Base-by-base conservation (phyloP, 2,329 filamentous ascomycete species). In the Aspergillus jensenii region DNA sequence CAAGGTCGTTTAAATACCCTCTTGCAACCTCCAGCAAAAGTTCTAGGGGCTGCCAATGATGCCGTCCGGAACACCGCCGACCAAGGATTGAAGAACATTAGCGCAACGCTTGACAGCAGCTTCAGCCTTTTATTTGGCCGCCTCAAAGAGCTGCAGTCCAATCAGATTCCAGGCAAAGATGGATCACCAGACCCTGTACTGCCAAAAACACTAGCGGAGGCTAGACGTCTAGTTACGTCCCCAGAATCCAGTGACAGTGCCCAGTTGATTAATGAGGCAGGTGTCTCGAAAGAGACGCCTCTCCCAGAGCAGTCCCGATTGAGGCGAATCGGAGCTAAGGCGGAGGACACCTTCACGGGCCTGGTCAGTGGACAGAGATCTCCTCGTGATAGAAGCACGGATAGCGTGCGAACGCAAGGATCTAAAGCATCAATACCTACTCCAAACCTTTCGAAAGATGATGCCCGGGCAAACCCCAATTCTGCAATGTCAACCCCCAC, bases 121-220 rank as follows among this genome's bases (percentile, higher is more conserved):
- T 96, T 97, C 77, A 95, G 92, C 59, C 96, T 98, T 71, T 79
- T 99, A 23, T 86, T 99, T 55, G 93, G 93, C 15, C 90, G 92
- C 65, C 81, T 97, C 19, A 91, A 90, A 61, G 92, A 96, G 59
- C 64, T 77, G 49, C 76, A 78, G 52, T 72, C 81, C 54, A 87
- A 65, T 77, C 85, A 73, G 68, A 74, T 61, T 68, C 70, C 70
- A 73, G 81, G 65, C 67, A 76, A 66, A 65, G 67, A 71, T 17
- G 68, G 68, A n/a, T 55, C 54, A 17, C 55, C 55, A 37, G 66
- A 56, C 21, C 76, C 86, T 6, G 70, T 81, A 41, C 82, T 96
- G 0, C 95, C 95, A 1, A 93, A 91, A 68, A 99, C 95, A 1
- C 80, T 99, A 0, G 95, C 96, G 66, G 95, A 99, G 68, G 95